Evolutionary conservation across 176 grass and related monocot species (phyloP).

Genomic region (Coix lacrymajobi): DNA sequence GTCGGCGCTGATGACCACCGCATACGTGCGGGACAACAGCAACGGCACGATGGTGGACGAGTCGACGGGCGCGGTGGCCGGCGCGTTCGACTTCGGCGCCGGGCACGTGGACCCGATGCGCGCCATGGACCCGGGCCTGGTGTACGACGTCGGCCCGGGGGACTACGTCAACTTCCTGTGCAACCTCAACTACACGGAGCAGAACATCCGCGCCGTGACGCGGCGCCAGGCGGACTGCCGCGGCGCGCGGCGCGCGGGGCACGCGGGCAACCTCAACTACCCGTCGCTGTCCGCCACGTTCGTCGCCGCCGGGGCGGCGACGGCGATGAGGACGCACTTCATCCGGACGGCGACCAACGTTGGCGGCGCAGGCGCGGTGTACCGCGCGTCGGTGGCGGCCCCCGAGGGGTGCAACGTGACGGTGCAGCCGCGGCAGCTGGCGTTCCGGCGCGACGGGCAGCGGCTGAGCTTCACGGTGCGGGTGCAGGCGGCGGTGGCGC

Average conservation of each 20-base stretch:
- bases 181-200: conserved; percentile 80
- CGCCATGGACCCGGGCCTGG: conserved; percentile 85
- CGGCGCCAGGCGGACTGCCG: conserved; percentile 59
- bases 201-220: conserved; percentile 81
- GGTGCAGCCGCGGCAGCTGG: conserved; percentile 52
- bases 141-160: conserved; percentile 51
- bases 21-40: conserved; percentile 44
- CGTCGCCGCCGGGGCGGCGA: background rate
- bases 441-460: conserved; percentile 78
- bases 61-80: conserved; percentile 52
- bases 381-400: conserved; percentile 35
- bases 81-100: conserved; percentile 70
- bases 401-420: conserved; percentile 72
- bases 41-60: conserved; percentile 74
- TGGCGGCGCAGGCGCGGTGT: conserved; percentile 41
- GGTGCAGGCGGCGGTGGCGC: conserved; percentile 36
- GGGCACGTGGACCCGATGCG: conserved; percentile 91
- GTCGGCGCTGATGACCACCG: background rate
- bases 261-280: conserved; percentile 84
- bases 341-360: conserved; percentile 79
- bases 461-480: conserved; percentile 76
- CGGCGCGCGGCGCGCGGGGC: conserved; percentile 50
- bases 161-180: conserved; percentile 86
- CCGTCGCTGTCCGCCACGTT: conserved; percentile 65
- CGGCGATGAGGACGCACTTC: conserved; percentile 58